Evolutionary conservation across 2,329 filamentous ascomycete genomes (phyloP).

Genomic region (Aspergillus candidus): DNA sequence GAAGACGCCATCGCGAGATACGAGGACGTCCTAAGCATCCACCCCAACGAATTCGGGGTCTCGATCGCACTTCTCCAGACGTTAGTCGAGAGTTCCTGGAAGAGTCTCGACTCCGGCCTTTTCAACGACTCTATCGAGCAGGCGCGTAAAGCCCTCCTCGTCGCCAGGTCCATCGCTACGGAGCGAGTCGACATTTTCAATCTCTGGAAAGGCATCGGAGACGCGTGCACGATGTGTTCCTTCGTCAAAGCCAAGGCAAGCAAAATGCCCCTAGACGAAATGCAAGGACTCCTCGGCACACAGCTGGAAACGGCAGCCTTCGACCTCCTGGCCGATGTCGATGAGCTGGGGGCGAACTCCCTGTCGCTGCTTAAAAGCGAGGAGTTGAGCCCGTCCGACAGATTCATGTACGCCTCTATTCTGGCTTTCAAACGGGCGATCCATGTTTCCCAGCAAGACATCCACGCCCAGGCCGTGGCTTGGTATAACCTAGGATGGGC

Average conservation of each 20-base stretch:
- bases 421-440: constrained; percentile 85
- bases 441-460: constrained; percentile 62
- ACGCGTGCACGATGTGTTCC: constrained; percentile 80
- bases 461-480: constrained; percentile 86
- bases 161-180: constrained; percentile 57
- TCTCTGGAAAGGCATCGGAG: constrained; percentile 87
- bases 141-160: constrained; percentile 61
- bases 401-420: constrained; percentile 65
- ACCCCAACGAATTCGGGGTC: constrained; percentile 75
- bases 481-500: constrained; percentile 97
- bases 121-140: constrained; percentile 76
- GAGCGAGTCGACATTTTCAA: constrained; percentile 72
- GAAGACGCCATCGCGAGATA: constrained; percentile 77
- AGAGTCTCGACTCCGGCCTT: constrained; percentile 71
- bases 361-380: constrained; percentile 30
- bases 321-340: constrained; percentile 60
- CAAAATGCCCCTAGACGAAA: constrained; percentile 53
- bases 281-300: constrained; percentile 55
- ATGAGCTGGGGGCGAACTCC: constrained; percentile 51
- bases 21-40: constrained; percentile 60
- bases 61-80: constrained; percentile 83
- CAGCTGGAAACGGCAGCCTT: constrained; percentile 49
- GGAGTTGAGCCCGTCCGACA: constrained; percentile 36
- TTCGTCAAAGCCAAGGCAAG: constrained; percentile 63
- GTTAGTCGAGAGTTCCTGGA: constrained; percentile 72